Base-by-base conservation (phyloP, 305 asterid genomes). In the Plantago coronopus region DNA sequence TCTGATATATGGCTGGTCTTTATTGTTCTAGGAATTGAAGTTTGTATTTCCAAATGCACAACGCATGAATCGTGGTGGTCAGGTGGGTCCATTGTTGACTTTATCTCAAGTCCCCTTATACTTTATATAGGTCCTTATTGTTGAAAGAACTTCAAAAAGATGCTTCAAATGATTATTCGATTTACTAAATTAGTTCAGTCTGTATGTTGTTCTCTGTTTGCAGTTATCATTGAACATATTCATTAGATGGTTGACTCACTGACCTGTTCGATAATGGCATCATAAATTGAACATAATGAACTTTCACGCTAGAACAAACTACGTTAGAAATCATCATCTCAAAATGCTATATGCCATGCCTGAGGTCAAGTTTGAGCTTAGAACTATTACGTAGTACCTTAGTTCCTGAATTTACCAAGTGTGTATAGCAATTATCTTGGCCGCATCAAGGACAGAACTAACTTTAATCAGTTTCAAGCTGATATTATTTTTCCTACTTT, bases 51-150 rank as follows among this genome's bases (percentile, higher is more conserved):
- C 95, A 61, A 88, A 86, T 86, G 84, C 98, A 42, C 84, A 74
- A 66, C 64, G 91, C 29, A 86, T 88, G 95, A 91, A 86, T 66
- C 94, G 94, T 64, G 98, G 98, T 81, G 86, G 95, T 74, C 95
- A 84, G 98, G 98, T 88, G 72, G 34, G 86, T 77, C 42, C 38
- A 43, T 57, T 59, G 29, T 44, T 5, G 21, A 21, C 42, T 48
- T 63, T 37, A 3, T 48, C 14, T 2, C 53, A 19, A 34, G 12
- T 8, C 13, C 13, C 13, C 1, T 34, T 0, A 10, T 34, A 34
- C 42, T 7, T 34, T 34, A 34, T 34, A n/a, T 34, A 34, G 42
- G 42, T 34, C 42, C 42, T 34, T 7, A 34, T 34, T 5, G 12
- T 34, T 8, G 13, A 34, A 27, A 34, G 42, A 34, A 34, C 14